phyloP scores from a whole-genome alignment of 495 filamentous ascomycete genomes.

The Annulohypoxylon bovei region DNA sequence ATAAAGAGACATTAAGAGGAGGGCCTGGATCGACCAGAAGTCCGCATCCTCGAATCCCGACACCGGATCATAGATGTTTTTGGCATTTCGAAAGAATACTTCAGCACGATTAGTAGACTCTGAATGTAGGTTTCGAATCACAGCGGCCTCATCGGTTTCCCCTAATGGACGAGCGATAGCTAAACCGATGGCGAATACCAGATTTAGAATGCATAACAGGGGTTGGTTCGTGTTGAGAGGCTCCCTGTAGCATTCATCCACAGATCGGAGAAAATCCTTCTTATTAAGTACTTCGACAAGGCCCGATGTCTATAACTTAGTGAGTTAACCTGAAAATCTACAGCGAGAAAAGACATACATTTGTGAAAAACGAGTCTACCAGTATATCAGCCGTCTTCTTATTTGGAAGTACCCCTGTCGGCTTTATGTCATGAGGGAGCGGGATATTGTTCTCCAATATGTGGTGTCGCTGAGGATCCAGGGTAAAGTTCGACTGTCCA shows the following conservation, averaged over 20 bases:
- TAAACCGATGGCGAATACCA: conserved; percentile 68
- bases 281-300: conserved; percentile 66
- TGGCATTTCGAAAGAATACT: conserved; percentile 67
- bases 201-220: conserved; percentile 64
- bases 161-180: conserved; percentile 63
- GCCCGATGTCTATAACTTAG: conserved; percentile 60
- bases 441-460: conserved; percentile 71
- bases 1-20: conserved; percentile 69
- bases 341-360: conserved; percentile 53
- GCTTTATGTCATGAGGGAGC: conserved; percentile 54
- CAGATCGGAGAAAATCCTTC: conserved; percentile 55
- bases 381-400: conserved; percentile 63
- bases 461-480: conserved; percentile 73
- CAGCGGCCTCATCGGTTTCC: conserved; percentile 56
- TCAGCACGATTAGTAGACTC: conserved; percentile 63
- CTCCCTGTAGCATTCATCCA: conserved; percentile 64
- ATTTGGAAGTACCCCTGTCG: conserved; percentile 64
- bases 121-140: conserved; percentile 62
- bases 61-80: conserved; percentile 62
- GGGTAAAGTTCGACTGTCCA: conserved; percentile 72
- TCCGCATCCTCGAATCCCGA: conserved; percentile 70
- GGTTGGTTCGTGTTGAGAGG: conserved; percentile 59
- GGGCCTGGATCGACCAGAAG: conserved; percentile 70
- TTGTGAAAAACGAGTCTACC: conserved; percentile 68
- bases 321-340: conserved; percentile 3